Evolutionary conservation across 306 rosid species (phyloP), one percentile per base, ranked within the genome.

Genomic region (Glycine latifolia): DNA sequence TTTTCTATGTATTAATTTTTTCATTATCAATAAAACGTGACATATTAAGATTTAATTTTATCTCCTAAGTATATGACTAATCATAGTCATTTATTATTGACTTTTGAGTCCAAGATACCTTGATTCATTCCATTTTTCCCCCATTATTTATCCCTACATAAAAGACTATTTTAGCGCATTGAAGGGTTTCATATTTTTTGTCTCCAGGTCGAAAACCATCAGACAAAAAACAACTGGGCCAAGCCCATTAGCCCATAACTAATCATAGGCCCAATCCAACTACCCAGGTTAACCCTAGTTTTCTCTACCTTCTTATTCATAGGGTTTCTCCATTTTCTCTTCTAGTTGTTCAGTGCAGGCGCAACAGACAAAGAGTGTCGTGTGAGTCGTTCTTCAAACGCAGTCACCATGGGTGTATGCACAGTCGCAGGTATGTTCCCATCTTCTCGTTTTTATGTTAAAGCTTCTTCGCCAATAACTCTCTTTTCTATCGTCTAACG

Each of bases 401-500:
- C 86, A 10, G 78, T 58, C 84, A 84, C 75, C 83, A 92, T 92
- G 97, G 97, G 97, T 88, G 97, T 35, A 92, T 92, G 97, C 97
- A 93, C 85, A 91, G 95, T 81, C 79, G 91, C 49, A 95, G 97
- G 97, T 92, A 4, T 26, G 87, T 81, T 16, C 10, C 8, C 2
- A 2, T 60, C 2, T 8, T 50, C 47, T 59, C 43, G 0, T 71
- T 37, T 10, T 66, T 33, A 33, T 1, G 20, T 20, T 20, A 20
- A 1, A 20, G 20, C 20, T 20, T 20, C 20, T 20, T 74, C 68
- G 14, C 15, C 15, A 44, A 26, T 31, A 10, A n/a, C n/a, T n/a
- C n/a, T 16, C 55, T 26, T 15, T 33, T 0, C 5, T 14, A 10
- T 10, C 11, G 7, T 47, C 63, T 59, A 8, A 53, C 85, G 4